These are phyloP conservation scores for Babesia ovis DNA, from an alignment of 169 alveolate genomes.

Conservation along the genomic window DNA sequence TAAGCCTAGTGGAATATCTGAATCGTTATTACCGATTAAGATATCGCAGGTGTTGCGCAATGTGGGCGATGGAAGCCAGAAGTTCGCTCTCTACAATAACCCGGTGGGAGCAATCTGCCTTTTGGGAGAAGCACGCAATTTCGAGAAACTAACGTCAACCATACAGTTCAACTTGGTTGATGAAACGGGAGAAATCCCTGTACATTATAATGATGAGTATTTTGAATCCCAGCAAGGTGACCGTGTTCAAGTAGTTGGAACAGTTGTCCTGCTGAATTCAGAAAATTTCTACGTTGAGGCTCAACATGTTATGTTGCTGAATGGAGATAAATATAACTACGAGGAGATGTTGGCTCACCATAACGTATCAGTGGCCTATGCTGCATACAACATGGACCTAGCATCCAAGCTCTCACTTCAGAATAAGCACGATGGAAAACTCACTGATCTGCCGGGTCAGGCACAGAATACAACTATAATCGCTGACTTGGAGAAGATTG, in stretches of 20 bases:
- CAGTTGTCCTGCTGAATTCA: slow-evolving; percentile 47
- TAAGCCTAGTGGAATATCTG: slow-evolving; percentile 29
- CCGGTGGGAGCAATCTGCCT: slow-evolving; percentile 58
- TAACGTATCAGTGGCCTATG: slow-evolving; percentile 59
- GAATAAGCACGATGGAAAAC: slow-evolving; percentile 53
- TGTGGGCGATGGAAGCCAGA: slow-evolving; percentile 56
- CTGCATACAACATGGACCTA: slow-evolving; percentile 57
- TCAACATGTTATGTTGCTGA: slow-evolving; percentile 48
- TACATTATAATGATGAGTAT: slow-evolving; percentile 32
- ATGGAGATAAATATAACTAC: slow-evolving; percentile 3
- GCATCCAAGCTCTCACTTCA: slow-evolving; percentile 40
- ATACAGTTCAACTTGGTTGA: slow-evolving; percentile 48
- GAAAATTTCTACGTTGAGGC: slow-evolving; percentile 66
- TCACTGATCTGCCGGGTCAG: slow-evolving; percentile 61
- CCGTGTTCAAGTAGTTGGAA: slow-evolving; percentile 62
- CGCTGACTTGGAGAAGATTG: slow-evolving; percentile 26
- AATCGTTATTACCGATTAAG: slow-evolving; percentile 49
- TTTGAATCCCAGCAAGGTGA: slow-evolving; percentile 34
- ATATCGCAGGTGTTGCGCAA: slow-evolving; percentile 41
- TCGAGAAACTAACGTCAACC: slow-evolving; percentile 47
- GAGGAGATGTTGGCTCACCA: slow-evolving; percentile 42
- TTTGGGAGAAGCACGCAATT: slow-evolving; percentile 27
- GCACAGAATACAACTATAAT: background rate
- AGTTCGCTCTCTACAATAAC: slow-evolving; percentile 43
- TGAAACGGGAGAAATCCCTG: slow-evolving; percentile 49